Evolutionary conservation across 1,284 basidiomycete genomes (phyloP), one percentile per base, ranked within the genome.

Genomic region (Melampsora larici-populina): DNA sequence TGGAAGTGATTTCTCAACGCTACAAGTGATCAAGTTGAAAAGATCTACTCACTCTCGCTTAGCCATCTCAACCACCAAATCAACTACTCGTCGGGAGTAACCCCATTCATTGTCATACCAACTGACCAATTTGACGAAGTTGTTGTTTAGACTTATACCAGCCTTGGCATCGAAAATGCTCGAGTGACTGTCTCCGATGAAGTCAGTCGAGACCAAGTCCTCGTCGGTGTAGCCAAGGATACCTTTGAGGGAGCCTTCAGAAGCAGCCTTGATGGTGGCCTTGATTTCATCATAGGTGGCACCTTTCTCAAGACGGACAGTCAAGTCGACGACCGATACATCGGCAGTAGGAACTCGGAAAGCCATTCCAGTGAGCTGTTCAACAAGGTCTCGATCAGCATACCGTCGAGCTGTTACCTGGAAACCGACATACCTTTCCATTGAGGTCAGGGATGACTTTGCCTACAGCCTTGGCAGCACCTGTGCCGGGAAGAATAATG

Each of bases 401-500:
- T 64, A 36, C 43, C 29, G n/a, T 33, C 13, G 26, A 40, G 2
- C 43, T 43, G 31, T 40, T 40, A 40, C 29, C 17, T 3, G 33
- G n/a, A 78, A 29, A 29, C 3, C 94, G 82, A 97, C 66, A 51
- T 46, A 84, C 90, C 88, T 98, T 99, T 87, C 96, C 96, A 87
- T 98, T 97, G 82, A 99, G 89, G 80, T 86, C 86, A 80, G 96
- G 96, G 85, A 99, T 99, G 85, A 99, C 96, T 89, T 99, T 97
- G 84, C 96, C 96, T 84, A 98, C 96, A 81, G 95, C 94, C 87
- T 99, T 99, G 86, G 97, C 97, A 81, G 96, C 96, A 88, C 96
- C 96, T 80, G 97, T 99, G 83, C 94, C 97, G 43, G 96, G 98
- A 79, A 96, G 96, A 85, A 99, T 99, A 87, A 99, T 98, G 90